Percentiles rank a stretch among this genome's conserved stretches.
phyloP scores from a whole-genome alignment of 805 yeast genomes.

The Wickerhamomyces sydowiorum region DNA sequence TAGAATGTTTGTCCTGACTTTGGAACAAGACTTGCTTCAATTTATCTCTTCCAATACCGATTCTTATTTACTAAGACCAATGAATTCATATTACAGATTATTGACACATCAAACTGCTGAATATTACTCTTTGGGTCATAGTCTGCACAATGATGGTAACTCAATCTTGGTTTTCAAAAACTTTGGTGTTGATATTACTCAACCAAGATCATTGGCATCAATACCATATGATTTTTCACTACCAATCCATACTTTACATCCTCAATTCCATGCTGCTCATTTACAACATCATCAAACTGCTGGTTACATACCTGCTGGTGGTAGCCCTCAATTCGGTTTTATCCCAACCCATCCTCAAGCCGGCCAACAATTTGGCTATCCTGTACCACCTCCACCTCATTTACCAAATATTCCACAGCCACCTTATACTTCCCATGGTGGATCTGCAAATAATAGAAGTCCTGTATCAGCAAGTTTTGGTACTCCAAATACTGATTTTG shows the following conservation, averaged over 20 bases:
- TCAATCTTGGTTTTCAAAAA: slow-evolving; percentile 38
- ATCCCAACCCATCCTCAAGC: not conserved
- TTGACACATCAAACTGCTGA: slow-evolving; percentile 67
- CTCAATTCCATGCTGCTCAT: slow-evolving; percentile 3
- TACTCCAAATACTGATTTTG: not conserved
- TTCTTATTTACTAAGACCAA: slow-evolving; percentile 34
- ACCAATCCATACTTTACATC: slow-evolving; percentile 18
- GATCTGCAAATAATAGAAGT: not conserved
- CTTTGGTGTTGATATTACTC: slow-evolving; percentile 16
- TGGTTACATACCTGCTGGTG: not conserved
- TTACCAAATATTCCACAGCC: not conserved
- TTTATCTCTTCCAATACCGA: slow-evolving; percentile 37
- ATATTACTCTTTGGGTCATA: slow-evolving; percentile 57
- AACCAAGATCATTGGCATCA: slow-evolving; percentile 13
- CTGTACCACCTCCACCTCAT: not conserved
- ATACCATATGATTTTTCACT: slow-evolving; percentile 9
- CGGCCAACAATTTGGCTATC: not conserved
- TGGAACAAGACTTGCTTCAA: slow-evolving; percentile 41
- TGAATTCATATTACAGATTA: slow-evolving; percentile 65
- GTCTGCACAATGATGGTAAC: slow-evolving; percentile 41
- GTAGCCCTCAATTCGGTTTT: not conserved
- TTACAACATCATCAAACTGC: not conserved
- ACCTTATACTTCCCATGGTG: not conserved
- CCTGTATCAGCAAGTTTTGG: slow-evolving; percentile 1
- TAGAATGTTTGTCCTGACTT: slow-evolving; percentile 40